These are phyloP conservation scores for Phalaenopsis hybrid DNA, from an alignment of 116 monocot species.

Conservation along the genomic window DNA sequence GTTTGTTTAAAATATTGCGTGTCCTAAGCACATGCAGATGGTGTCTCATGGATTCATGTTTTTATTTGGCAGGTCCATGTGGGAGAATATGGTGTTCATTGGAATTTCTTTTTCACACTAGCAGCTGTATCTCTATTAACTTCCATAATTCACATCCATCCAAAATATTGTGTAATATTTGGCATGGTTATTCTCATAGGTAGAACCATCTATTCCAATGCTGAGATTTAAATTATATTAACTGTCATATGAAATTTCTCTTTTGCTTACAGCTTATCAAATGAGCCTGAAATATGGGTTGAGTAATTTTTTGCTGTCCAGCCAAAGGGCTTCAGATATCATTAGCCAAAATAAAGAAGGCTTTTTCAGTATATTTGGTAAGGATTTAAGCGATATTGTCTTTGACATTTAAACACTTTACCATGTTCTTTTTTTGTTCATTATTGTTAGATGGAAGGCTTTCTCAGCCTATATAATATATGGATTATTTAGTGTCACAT, in stretches of 20 bases:
- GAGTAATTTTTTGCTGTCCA: constrained; percentile 66
- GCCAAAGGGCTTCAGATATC: constrained; percentile 50
- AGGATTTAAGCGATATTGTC: not conserved
- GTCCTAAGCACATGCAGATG: not conserved
- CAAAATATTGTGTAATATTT: constrained; percentile 70
- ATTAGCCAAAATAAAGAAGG: constrained; percentile 95
- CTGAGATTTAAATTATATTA: not conserved
- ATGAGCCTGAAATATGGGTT: constrained; percentile 54
- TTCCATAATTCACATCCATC: constrained; percentile 53
- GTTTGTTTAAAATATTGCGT: not conserved
- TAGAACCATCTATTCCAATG: constrained; percentile 16
- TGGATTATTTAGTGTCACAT: too few relatives aligned
- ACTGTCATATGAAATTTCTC: not conserved
- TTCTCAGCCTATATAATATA: too few relatives aligned
- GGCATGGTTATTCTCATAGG: constrained; percentile 64
- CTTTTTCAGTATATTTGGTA: constrained; percentile 86
- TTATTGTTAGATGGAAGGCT: not conserved
- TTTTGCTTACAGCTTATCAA: constrained; percentile 58
- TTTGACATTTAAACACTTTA: not conserved
- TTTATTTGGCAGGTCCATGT: constrained; percentile 69
- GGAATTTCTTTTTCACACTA: constrained; percentile 99
- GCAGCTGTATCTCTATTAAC: constrained; percentile 72
- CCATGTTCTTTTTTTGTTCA: not conserved
- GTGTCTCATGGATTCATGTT: constrained; percentile 1
- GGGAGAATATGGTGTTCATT: constrained; percentile 95